A percentile compares a stretch with the other conserved stretches of the same genome.
phyloP scores from a whole-genome alignment of 179 eudicot genomes.

The Carnegiea gigantea region DNA sequence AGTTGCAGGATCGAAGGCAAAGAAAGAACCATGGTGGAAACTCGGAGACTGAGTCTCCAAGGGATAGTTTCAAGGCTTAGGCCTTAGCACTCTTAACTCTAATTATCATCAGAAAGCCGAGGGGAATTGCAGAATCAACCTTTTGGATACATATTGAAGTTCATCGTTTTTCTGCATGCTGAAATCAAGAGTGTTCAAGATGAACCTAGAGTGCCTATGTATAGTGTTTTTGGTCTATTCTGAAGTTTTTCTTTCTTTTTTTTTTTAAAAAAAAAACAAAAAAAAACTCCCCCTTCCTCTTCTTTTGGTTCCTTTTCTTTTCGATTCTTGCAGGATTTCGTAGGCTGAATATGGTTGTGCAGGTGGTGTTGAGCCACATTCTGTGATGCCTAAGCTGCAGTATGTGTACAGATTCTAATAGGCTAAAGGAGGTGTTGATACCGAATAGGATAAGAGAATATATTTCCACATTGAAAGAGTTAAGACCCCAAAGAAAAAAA shows the following conservation, averaged over 20 bases:
- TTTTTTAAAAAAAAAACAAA: no score
- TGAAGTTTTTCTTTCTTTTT: no score
- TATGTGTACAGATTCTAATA: constrained; percentile 28
- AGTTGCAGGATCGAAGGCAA: constrained; percentile 45
- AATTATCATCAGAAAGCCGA: constrained; percentile 7
- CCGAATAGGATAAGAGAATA: neutral
- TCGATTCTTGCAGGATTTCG: constrained; percentile 6
- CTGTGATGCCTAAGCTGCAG: constrained; percentile 20
- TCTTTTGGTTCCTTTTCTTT: neutral
- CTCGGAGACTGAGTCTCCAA: constrained; percentile 37
- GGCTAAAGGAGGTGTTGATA: constrained; percentile 27
- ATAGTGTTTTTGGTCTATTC: constrained; percentile 18
- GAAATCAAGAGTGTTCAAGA: neutral
- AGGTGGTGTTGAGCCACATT: constrained; percentile 13
- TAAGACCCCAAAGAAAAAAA: neutral
- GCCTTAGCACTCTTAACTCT: constrained; percentile 13
- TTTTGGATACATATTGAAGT: constrained; percentile 12
- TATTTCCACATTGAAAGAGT: neutral
- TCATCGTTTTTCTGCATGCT: neutral
- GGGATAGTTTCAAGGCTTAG: constrained; percentile 31
- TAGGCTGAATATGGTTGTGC: constrained; percentile 22
- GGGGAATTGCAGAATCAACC: neutral
- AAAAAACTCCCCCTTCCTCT: neutral
- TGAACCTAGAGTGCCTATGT: constrained; percentile 17
- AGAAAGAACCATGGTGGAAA: constrained; percentile 27